phyloP scores from a whole-genome alignment of 2,329 filamentous ascomycete genomes.

The Penicillium italicum region DNA sequence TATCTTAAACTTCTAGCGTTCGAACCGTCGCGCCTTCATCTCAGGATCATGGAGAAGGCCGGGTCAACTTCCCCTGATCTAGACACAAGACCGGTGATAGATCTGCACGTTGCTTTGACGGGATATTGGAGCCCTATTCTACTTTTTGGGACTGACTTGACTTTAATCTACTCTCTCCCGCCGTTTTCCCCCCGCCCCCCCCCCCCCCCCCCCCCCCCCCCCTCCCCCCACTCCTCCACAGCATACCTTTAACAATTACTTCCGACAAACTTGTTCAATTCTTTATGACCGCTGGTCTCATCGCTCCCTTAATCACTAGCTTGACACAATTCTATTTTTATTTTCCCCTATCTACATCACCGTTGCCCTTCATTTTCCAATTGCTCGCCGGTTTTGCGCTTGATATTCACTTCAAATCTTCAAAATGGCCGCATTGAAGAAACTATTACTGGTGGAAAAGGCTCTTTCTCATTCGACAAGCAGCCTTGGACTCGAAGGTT shows the following conservation, averaged over 20 bases:
- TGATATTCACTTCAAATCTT: constrained; percentile 4
- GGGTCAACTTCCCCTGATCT: constrained; percentile 22
- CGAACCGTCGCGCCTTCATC: constrained; percentile 16
- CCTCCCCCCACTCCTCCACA: too few species aligned
- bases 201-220: too few species aligned
- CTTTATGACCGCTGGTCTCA: constrained; percentile 17
- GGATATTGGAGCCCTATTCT: constrained; percentile 7
- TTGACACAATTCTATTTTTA: neutral
- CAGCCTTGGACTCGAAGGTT: constrained; percentile 7
- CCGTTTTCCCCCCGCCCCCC: too few species aligned
- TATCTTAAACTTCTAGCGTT: constrained; percentile 24
- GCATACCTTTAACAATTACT: too few species aligned
- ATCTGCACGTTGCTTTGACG: constrained; percentile 20
- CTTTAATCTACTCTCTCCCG: constrained; percentile 6
- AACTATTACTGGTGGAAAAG: constrained; percentile 33
- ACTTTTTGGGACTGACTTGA: constrained; percentile 3
- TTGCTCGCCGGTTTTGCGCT: constrained; percentile 1
- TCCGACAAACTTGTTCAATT: constrained; percentile 6
- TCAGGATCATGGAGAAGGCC: constrained; percentile 22
- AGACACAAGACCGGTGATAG: constrained; percentile 17
- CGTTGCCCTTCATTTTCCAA: neutral
- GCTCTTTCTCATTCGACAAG: constrained; percentile 13
- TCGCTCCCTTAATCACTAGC: constrained; percentile 12
- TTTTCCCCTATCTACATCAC: neutral
- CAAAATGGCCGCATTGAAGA: constrained; percentile 36